Base-by-base conservation (phyloP, 2,329 filamentous ascomycete genomes). In the Stromatinia cepivora region DNA sequence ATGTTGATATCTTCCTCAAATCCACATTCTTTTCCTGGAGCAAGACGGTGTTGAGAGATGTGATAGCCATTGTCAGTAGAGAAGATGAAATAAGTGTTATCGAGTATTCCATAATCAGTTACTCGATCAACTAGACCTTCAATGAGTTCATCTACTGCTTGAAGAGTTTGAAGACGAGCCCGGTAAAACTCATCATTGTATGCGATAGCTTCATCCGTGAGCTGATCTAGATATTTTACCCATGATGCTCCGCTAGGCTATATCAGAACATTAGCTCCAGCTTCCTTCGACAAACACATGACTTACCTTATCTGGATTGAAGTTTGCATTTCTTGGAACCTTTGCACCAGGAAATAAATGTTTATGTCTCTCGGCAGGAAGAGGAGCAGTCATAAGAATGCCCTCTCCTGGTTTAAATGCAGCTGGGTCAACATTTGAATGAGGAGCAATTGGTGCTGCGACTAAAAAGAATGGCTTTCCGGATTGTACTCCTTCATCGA, bases 371-470 rank as follows among this genome's bases (percentile, higher is more conserved):
- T 86, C 80, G 0, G 88, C 84, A 0, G 89, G 84, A 22, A 90
- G 81, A 0, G 88, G 88, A 0, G 82, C 81, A 7, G 81, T 80
- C 75, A 85, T 82, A 0, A 48, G 45, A 31, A 69, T 45, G 9
- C 54, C 69, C 13, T 71, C 58, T 17, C 69, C 63, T 5, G 48
- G 50, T 11, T 66, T 54, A 46, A 69, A 67, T 7, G 57, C 48
- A 15, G 59, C 61, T 3, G 71, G 70, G 28, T 66, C 52, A n/a
- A 78, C 72, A 67, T 88, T 87, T 31, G 84, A 84, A 73, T 93
- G 90, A 0, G 90, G 90, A 0, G 87, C 89, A 8, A 89, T 83
- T 0, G 90, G 90, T 0, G 90, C 87, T 11, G 91, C 82, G 0
- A 84, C 84, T 5, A 93, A 77, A 75, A 92, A 92, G 79, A 92